Percentiles rank a stretch among this genome's conserved stretches.
These are phyloP conservation scores for Boletus fagicola DNA, from an alignment of 768 basidiomycete species.

Conservation along the genomic window DNA sequence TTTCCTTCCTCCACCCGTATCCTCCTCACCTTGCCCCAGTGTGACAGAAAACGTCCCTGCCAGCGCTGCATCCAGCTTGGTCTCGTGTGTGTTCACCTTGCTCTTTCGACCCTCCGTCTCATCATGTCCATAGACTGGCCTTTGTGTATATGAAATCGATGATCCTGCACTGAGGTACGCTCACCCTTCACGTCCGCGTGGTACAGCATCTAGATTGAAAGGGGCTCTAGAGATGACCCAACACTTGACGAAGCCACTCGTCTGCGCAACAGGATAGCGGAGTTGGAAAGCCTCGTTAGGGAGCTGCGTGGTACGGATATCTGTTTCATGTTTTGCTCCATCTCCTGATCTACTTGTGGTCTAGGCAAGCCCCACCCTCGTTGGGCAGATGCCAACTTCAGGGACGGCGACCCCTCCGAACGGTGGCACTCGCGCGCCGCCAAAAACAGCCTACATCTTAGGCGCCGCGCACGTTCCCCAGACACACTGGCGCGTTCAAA, in stretches of 20 bases:
- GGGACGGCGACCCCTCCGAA: slow-evolving; percentile 77
- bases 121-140: slow-evolving; percentile 62
- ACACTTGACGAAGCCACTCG: slow-evolving; percentile 84
- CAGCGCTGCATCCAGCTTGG: slow-evolving; percentile 88
- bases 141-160: slow-evolving; percentile 94
- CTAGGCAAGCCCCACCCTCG: slow-evolving; percentile 84
- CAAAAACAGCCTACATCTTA: slow-evolving; percentile 54
- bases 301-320: slow-evolving; percentile 69
- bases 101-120: slow-evolving; percentile 3
- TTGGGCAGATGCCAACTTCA: slow-evolving; percentile 78
- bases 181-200: neutral
- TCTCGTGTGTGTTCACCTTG: slow-evolving; percentile 48
- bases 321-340: slow-evolving; percentile 7
- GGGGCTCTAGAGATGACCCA: slow-evolving; percentile 68
- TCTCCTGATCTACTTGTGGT: slow-evolving; percentile 10
- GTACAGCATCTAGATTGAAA: neutral
- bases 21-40: slow-evolving; percentile 38
- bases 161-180: slow-evolving; percentile 74
- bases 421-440: slow-evolving; percentile 85
- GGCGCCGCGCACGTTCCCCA: slow-evolving; percentile 40
- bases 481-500: slow-evolving; percentile 33
- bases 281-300: slow-evolving; percentile 88
- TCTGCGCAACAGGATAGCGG: slow-evolving; percentile 83
- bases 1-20: neutral
- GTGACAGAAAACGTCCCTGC: slow-evolving; percentile 90